Base-by-base conservation (phyloP, 345 rosid genomes). In the Carallia brachiata region DNA sequence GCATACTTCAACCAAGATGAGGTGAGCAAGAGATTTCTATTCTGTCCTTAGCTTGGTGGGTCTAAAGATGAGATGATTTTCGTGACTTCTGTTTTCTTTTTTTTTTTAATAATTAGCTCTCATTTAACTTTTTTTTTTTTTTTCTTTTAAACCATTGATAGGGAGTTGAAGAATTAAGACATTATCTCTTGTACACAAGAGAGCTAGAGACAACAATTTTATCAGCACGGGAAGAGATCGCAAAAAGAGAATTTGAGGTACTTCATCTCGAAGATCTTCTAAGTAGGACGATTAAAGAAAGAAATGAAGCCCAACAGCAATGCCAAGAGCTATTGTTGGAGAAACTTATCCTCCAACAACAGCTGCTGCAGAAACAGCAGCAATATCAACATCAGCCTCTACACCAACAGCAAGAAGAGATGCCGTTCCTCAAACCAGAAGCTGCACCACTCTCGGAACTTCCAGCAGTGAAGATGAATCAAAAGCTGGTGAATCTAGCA, bases 201-300 rank as follows among this genome's bases (percentile, higher is more conserved):
- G 89, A 85, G 75, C 75, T 88, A 1, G 89, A 88, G 71, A 62
- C 80, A 23, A 71, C 87, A 47, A 36, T 81, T 50, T 31, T 75
- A 27, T 63, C 86, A 36, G 89, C 92, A 0, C 86, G 76, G 56
- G 88, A 85, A 52, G 92, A 88, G 73, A 78, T 85, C 23, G 52
- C 78, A 4, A 79, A 67, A 53, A 75, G 78, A 73, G 88, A 88
- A 52, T 9, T 68, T 44, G 89, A 88, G 54, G 52, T 84, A 36
- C 6, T 75, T 36, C 81, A 78, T 52, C 67, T 88, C 79, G 74
- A 78, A 59, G 84, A 85, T 56, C 77, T 72, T 32, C 48, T 88
- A 16, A 68, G 30, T 65, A 79, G 52, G 70, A 57, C 78, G 48
- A 65, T 76, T 10, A 78, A 78, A 61, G 89, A 88, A 70, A 82